Percentiles rank a stretch among this genome's conserved stretches.
Conservation (phyloP, 179 eudicot genomes). For the Silene vulgaris region DNA sequence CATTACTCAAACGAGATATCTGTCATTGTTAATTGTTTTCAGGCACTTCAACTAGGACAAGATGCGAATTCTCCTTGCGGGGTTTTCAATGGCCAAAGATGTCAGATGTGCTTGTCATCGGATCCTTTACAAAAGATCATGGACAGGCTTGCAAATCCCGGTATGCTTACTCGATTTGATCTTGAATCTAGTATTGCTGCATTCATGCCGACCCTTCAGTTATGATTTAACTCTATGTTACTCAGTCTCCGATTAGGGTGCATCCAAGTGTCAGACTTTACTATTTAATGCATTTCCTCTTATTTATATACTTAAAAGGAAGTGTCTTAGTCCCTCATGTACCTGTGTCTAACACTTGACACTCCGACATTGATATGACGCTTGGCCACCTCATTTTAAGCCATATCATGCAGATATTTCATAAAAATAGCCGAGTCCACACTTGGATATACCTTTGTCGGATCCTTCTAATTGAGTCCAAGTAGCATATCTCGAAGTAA, state of each 20-base stretch:
- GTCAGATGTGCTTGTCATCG: slow-evolving; percentile 88
- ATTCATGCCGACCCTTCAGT: not conserved
- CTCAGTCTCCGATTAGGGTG: not conserved
- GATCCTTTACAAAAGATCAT: slow-evolving; percentile 82
- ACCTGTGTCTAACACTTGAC: no score
- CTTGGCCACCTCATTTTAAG: not conserved
- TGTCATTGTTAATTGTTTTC: slow-evolving; percentile 20
- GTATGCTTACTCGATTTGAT: slow-evolving; percentile 30
- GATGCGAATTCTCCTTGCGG: slow-evolving; percentile 65
- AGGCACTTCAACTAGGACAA: slow-evolving; percentile 92
- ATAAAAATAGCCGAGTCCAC: no score
- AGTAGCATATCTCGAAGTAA: not conserved
- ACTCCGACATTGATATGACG: not conserved
- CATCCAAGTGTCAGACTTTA: not conserved
- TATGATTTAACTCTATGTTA: not conserved
- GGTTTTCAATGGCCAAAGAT: slow-evolving; percentile 66
- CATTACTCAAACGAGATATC: not conserved
- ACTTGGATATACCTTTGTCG: not conserved
- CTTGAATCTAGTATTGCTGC: not conserved
- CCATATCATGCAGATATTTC: not conserved
- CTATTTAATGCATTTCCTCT: not conserved
- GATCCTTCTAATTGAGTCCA: not conserved
- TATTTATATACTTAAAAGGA: not conserved
- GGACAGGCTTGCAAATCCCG: slow-evolving; percentile 79
- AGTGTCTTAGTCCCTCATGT: no score